A percentile compares a stretch with the other conserved stretches of the same genome.
Conservation (phyloP, 2,329 filamentous ascomycete species). For the Diplocarpon rosae region DNA sequence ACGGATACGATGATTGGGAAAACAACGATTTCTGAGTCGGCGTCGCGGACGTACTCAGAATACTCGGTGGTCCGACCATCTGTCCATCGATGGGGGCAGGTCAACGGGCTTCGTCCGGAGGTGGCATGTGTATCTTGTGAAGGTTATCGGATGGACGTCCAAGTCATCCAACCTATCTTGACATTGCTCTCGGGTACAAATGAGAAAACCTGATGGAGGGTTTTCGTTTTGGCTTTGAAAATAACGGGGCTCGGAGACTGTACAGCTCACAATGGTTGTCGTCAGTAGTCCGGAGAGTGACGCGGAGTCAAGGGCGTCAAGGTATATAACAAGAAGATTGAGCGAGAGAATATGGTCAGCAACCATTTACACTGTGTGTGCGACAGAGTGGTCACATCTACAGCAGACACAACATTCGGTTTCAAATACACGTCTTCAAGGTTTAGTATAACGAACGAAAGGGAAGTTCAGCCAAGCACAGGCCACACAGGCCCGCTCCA, state of each 20-base stretch:
- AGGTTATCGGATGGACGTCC: conserved; percentile 13
- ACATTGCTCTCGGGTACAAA: neutral
- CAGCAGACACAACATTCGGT: conserved; percentile 6
- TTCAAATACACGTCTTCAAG: conserved; percentile 8
- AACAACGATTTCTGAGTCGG: conserved; percentile 42
- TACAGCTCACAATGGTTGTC: neutral
- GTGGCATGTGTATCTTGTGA: conserved; percentile 26
- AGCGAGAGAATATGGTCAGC: neutral
- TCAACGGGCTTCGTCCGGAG: conserved; percentile 20
- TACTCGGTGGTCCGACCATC: conserved; percentile 32
- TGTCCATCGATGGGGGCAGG: conserved; percentile 23
- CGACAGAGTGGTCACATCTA: conserved; percentile 1
- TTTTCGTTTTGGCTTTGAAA: too few relatives aligned
- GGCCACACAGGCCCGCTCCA: neutral
- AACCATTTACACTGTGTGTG: conserved; percentile 2
- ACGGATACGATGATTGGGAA: conserved; percentile 32
- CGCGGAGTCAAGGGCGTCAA: neutral
- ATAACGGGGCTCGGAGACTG: neutral
- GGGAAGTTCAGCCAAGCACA: conserved; percentile 1
- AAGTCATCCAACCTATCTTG: conserved; percentile 13
- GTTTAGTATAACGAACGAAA: neutral
- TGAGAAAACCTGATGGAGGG: too few relatives aligned
- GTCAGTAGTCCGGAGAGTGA: neutral
- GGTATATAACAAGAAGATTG: neutral
- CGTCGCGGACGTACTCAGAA: conserved; percentile 43